Percentiles rank a stretch among this genome's conserved stretches.
These are phyloP conservation scores for Pyrrhoderma noxium DNA, from an alignment of 1,284 basidiomycete genomes.

Conservation along the genomic window DNA sequence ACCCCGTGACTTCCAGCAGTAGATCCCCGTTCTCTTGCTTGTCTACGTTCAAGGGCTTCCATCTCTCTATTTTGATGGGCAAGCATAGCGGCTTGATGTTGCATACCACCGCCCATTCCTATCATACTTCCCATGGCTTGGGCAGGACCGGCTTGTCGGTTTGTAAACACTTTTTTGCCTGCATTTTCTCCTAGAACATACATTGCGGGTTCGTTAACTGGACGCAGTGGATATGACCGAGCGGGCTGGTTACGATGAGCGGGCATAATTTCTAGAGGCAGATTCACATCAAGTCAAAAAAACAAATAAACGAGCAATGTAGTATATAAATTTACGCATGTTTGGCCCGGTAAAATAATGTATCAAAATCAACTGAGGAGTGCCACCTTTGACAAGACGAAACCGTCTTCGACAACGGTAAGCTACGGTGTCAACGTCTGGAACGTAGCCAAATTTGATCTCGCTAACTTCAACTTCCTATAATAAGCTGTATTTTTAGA, in stretches of 20 bases:
- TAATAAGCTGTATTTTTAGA: background rate
- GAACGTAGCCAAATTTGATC: constrained; percentile 67
- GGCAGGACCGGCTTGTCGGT: constrained; percentile 22
- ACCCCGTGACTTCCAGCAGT: constrained; percentile 11
- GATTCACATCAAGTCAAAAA: constrained; percentile 3
- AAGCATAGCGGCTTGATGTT: constrained; percentile 45
- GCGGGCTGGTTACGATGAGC: constrained; percentile 49
- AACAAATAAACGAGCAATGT: background rate
- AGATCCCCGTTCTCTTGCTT: constrained; percentile 26
- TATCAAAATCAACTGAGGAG: constrained; percentile 58
- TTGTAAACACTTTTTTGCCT: constrained; percentile 52
- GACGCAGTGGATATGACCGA: constrained; percentile 61
- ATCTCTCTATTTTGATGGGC: constrained; percentile 63
- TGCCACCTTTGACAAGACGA: constrained; percentile 62
- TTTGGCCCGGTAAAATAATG: constrained; percentile 62
- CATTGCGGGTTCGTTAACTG: constrained; percentile 53
- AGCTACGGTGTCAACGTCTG: constrained; percentile 51
- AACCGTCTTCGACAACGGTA: constrained; percentile 61
- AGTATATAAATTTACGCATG: constrained; percentile 43
- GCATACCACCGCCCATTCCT: constrained; percentile 27
- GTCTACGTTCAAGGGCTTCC: constrained; percentile 56
- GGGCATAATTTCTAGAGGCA: constrained; percentile 45
- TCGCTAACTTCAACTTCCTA: constrained; percentile 72
- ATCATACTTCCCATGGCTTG: constrained; percentile 28
- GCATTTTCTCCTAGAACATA: constrained; percentile 62